These are phyloP conservation scores for Citrullus amarus DNA, from an alignment of 306 rosid genomes.

Conservation along the genomic window DNA sequence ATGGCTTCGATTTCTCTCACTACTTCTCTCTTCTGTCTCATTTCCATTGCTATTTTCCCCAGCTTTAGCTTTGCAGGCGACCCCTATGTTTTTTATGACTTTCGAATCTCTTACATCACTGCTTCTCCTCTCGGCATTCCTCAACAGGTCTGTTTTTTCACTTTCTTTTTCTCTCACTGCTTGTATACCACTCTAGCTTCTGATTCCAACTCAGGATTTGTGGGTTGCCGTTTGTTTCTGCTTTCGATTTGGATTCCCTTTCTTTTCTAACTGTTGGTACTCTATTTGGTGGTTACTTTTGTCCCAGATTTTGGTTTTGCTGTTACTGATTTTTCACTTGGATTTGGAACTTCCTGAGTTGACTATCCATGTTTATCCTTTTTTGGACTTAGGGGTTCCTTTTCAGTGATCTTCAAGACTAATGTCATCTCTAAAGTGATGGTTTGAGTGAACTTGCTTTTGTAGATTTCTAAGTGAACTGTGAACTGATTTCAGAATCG, in stretches of 20 bases:
- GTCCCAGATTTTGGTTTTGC: background rate
- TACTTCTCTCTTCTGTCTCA: slow-evolving; percentile 6
- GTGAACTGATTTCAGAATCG: background rate
- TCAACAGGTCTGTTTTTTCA: slow-evolving; percentile 41
- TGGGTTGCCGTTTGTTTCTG: background rate
- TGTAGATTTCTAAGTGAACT: background rate
- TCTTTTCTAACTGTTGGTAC: too few relatives aligned
- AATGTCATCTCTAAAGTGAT: background rate
- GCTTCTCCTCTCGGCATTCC: slow-evolving; percentile 71
- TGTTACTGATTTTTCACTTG: background rate
- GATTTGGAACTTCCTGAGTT: background rate
- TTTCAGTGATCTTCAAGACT: background rate
- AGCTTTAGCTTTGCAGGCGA: slow-evolving; percentile 42
- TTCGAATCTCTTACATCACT: slow-evolving; percentile 51
- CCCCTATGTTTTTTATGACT: slow-evolving; percentile 39
- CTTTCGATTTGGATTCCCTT: background rate
- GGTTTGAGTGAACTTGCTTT: background rate
- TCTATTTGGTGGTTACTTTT: background rate
- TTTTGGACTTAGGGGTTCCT: background rate
- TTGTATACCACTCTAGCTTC: background rate
- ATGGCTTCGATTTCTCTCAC: slow-evolving; percentile 25
- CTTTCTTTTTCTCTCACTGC: background rate
- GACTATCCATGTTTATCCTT: background rate
- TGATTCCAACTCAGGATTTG: background rate
- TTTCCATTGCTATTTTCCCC: slow-evolving; percentile 21